These are phyloP conservation scores for Seminavis robusta DNA, from an alignment of 108 stramenopile species.

Conservation along the genomic window DNA sequence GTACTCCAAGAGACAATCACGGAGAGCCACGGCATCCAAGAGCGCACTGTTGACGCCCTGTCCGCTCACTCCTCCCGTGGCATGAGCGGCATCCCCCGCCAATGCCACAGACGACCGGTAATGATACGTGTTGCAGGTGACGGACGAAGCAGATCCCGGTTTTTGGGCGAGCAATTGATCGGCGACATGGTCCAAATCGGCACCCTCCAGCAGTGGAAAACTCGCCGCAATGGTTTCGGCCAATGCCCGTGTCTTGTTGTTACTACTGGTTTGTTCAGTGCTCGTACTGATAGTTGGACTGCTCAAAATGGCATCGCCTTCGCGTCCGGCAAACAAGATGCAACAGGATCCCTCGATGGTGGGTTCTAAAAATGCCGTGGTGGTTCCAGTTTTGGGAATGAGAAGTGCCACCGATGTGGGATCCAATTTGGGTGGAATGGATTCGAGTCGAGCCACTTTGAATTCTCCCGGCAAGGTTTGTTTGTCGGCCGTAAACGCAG, in stretches of 20 bases:
- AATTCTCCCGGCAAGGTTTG: conserved; percentile 48
- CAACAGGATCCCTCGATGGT: conserved; percentile 49
- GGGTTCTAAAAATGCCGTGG: conserved; percentile 70
- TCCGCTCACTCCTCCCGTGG: conserved; percentile 75
- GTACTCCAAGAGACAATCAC: neutral
- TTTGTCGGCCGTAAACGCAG: conserved; percentile 26
- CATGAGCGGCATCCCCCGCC: conserved; percentile 78
- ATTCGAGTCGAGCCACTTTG: conserved; percentile 50
- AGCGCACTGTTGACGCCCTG: conserved; percentile 77
- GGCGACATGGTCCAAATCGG: conserved; percentile 26
- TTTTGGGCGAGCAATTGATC: conserved; percentile 42
- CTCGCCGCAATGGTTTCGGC: conserved; percentile 26
- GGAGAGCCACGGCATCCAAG: conserved; percentile 41
- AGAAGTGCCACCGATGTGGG: conserved; percentile 53
- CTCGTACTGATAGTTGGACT: neutral
- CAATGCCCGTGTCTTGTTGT: conserved; percentile 17
- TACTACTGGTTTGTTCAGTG: conserved; percentile 9
- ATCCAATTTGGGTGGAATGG: conserved; percentile 50
- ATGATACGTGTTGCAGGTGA: conserved; percentile 67
- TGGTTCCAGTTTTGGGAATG: conserved; percentile 41
- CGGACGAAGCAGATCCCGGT: conserved; percentile 41
- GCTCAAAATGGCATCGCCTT: conserved; percentile 21
- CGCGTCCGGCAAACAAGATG: conserved; percentile 61
- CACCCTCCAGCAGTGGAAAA: conserved; percentile 58
- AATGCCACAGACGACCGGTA: conserved; percentile 33